Evolutionary conservation across 2,329 filamentous ascomycete genomes (phyloP), one percentile per base, ranked within the genome.

Genomic region (Truncatella angustata): DNA sequence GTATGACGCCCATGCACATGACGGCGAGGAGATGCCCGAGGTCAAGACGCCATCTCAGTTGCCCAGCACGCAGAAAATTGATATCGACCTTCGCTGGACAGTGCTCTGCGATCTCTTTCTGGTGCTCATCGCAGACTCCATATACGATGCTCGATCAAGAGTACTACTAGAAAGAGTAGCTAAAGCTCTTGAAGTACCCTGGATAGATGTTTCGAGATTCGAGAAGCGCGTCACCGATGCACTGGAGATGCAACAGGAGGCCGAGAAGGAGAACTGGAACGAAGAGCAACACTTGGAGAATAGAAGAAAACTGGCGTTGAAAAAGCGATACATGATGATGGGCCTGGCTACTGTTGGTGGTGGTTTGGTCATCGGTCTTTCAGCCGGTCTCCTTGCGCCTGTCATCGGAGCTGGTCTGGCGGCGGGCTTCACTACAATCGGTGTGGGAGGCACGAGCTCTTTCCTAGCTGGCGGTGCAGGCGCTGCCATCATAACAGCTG

Each of bases 201-300:
- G 90, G 91, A 77, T 95, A 50, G 94, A 99, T 59, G 96, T 97
- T 53, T 96, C 91, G 70, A 86, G 91, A 35, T 99, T 99, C 64
- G 94, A 99, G 72, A 97, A 97, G 73, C 87, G 91, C 49, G 91
- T 99, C 5, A 97, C 94, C 6, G 94, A 99, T 70, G 91, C 94
- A 1, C 76, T 99, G 20, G 94, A 99, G 70, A 97, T 99, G 91
- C 93, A 97, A 71, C 91, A 97, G 69, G 86, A 89, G 43, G 90
- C 91, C 5, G 88, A 91, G 57, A 95, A 93, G 63, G 94, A 99
- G 71, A 96, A 93, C 57, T 99, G 94, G 94, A 95, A 97, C 59
- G 94, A 99, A 68, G 87, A 94, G 10, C 90, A 95, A 58, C 91
- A 97, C 66, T 91, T 97, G 79, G 91, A 96, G 68, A 82, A 78